Evolutionary conservation across 2,329 filamentous ascomycete genomes (phyloP).

Genomic region (Fusarium sp.): DNA sequence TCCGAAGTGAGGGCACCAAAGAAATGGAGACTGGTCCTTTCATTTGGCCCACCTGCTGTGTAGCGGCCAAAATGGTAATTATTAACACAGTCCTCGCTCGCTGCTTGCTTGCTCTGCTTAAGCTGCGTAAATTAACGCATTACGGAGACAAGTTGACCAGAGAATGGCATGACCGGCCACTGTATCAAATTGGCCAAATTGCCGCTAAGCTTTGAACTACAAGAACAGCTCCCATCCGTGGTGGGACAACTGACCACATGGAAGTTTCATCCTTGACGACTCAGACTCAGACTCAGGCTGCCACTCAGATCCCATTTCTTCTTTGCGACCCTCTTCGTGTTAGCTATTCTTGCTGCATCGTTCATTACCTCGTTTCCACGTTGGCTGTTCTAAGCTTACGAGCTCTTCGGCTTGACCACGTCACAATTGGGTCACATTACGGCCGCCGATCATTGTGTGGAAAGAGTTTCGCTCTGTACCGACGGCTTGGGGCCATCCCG

Average conservation of each 20-base stretch:
- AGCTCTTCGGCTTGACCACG: conserved; percentile 43
- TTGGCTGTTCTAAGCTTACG: conserved; percentile 10
- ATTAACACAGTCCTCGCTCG: conserved; percentile 16
- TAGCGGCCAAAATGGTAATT: conserved; percentile 1
- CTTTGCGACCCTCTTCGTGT: conserved; percentile 10
- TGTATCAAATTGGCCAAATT: conserved; percentile 6
- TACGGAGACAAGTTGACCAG: conserved; percentile 15
- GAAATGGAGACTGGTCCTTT: conserved; percentile 21
- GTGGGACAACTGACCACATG: conserved; percentile 9
- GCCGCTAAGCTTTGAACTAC: conserved; percentile 3
- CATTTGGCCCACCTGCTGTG: conserved; percentile 14
- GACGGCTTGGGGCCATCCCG: conserved; percentile 35
- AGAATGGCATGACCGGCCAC: conserved; percentile 20
- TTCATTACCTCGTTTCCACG: conserved; percentile 13
- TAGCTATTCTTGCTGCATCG: conserved; percentile 12
- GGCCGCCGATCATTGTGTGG: conserved; percentile 38
- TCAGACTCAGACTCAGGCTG: neutral
- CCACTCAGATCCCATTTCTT: conserved; percentile 5
- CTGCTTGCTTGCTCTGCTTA: conserved; percentile 2
- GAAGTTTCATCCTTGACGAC: neutral
- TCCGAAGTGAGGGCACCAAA: conserved; percentile 4
- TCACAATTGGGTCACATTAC: conserved; percentile 44
- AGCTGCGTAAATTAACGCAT: conserved; percentile 22
- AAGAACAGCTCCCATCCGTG: neutral
- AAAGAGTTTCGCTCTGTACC: conserved; percentile 41